phyloP scores from a whole-genome alignment of 108 stramenopile genomes.

The Pseudonitzschia delicatissima region DNA sequence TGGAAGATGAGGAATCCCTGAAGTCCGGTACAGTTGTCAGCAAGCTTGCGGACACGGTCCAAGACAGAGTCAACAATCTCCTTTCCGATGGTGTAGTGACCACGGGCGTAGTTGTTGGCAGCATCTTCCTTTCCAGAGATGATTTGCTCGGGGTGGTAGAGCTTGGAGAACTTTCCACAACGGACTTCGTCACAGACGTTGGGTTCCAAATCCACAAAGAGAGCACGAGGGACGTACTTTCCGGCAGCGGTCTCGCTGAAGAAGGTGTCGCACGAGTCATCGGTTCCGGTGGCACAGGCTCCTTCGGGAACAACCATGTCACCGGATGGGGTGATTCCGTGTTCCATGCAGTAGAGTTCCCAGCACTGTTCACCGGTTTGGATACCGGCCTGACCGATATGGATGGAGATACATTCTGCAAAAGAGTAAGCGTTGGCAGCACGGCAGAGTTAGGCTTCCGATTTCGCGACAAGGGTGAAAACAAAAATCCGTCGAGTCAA shows the following conservation, averaged over 20 bases:
- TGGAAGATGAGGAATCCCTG: slow-evolving; percentile 99
- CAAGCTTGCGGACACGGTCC: slow-evolving; percentile 98
- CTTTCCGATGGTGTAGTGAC: slow-evolving; percentile 99
- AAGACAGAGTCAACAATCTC: slow-evolving; percentile 97
- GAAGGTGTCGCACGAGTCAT: slow-evolving; percentile 96
- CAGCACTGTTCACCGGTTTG: slow-evolving; percentile 97
- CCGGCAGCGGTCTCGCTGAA: slow-evolving; percentile 97
- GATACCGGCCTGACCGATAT: slow-evolving; percentile 94
- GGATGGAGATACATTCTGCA: slow-evolving; percentile 68
- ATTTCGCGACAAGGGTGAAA: not conserved
- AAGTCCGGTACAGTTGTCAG: slow-evolving; percentile 98
- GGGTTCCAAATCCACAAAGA: slow-evolving; percentile 97
- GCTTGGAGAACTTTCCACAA: slow-evolving; percentile 82
- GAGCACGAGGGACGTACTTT: slow-evolving; percentile 98
- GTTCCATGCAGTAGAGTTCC: slow-evolving; percentile 98
- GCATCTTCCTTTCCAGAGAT: slow-evolving; percentile 99
- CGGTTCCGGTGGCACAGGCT: slow-evolving; percentile 68
- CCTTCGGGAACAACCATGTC: slow-evolving; percentile 71
- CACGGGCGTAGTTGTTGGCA: slow-evolving; percentile 99
- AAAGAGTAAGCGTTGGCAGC: not conserved
- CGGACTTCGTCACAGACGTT: slow-evolving; percentile 96
- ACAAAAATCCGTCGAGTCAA: not conserved
- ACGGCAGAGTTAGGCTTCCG: no score
- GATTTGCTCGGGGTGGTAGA: slow-evolving; percentile 99
- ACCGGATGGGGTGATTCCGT: slow-evolving; percentile 95